Evolutionary conservation across 1,284 basidiomycete species (phyloP), one percentile per base, ranked within the genome.

Genomic region (Austropuccinia psidii): DNA sequence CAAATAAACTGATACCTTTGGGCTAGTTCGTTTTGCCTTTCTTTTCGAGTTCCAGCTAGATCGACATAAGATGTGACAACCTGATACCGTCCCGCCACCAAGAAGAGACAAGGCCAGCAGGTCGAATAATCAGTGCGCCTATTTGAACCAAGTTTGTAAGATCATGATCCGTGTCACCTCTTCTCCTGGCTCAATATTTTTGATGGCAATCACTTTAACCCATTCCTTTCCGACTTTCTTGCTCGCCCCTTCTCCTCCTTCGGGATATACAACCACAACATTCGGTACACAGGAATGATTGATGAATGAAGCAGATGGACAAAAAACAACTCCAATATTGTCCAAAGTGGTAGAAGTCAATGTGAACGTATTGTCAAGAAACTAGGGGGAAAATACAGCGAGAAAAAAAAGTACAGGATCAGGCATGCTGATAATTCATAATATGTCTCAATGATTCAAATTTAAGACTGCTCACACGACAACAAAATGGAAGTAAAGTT

Each of bases 201-300:
- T 84, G 17, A 94, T 81, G 0, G 88, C 87, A 17, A 93, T 82
- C 9, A 93, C 84, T 47, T 88, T 85, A 85, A 94, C 87, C 13
- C 83, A 79, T 1, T 84, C 81, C 37, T 77, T 78, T 4, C 79
- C 76, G 4, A 54, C 41, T 24, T 41, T 69, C 24, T 43, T 45
- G 21, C 67, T 54, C 5, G 67, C 67, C 27, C 67, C 67, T 39
- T 76, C 76, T 13, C 67, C 67, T 43, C 81, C 82, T 4, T 77
- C 77, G 45, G 94, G 93, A 79, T 94, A 97, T 0, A 97, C 91
- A 33, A 94, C 85, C 31, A 89, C 90, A 0, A 89, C 91, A 77
- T 96, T 95, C 0, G 94, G 93, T 27, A 86, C 85, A 78, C 94
- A 98, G 0, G 91, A 90, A 79, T 98, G 94, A 78, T 97, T 98